Base-by-base conservation (phyloP, 148 eudicot species). In the Heliamphora exappendiculata region DNA sequence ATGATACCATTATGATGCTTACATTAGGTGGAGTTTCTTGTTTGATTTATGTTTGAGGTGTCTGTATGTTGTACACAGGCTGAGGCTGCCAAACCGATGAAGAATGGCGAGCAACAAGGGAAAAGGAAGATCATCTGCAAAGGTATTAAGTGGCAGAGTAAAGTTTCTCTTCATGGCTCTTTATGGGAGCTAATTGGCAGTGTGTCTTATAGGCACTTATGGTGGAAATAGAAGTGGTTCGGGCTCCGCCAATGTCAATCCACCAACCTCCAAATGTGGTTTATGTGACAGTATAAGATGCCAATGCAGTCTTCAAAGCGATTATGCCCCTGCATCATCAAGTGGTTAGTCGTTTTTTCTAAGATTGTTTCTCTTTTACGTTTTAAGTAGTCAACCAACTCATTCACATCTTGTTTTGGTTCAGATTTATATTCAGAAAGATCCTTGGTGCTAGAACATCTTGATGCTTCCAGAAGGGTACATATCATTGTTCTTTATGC, bases 401-500 rank as follows among this genome's bases (percentile, higher is more conserved):
- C 10, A 50, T 12, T 45, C 41, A 5, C 60, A 41, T 76, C 53
- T 64, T 66, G 14, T 34, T 60, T 67, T 55, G 41, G 53, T 78
- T 44, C 81, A 82, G 85, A 85, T 71, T 20, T 83, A 41, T 75
- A 78, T 22, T 83, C 84, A 1, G 88, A 81, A 42, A 75, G 62
- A 75, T 78, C 83, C 44, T 13, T 72, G 4, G 78, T 54, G 44
- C 81, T 22, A 51, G 78, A 72, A 72, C 55, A 10, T 80, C 74
- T 2, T 68, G 74, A 66, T 80, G 78, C 54, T 67, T 67, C 78
- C 41, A 76, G 72, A 62, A 78, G 26, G 80, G 87, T 82, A 74
- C 45, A 76, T 59, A 68, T 60, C 37, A 36, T 5, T 72, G 67
- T 60, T 72, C 45, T 45, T 76, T 7, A 49, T 63, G 22, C 34